Conservation (phyloP, 176 grass and related monocot genomes). For the Melocanna baccifera region DNA sequence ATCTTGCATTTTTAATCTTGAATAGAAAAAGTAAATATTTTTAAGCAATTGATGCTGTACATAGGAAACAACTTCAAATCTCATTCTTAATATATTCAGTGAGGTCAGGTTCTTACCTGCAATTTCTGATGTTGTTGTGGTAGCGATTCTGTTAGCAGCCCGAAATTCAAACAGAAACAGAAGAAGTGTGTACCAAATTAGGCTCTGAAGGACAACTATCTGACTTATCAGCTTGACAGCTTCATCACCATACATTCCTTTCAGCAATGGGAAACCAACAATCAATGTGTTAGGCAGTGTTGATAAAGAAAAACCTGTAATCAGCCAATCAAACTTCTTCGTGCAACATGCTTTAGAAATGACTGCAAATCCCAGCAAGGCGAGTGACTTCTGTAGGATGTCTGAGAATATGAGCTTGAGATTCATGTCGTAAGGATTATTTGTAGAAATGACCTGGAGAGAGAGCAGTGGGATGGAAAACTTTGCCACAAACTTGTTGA, state of each 20-base stretch:
- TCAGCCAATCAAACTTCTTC: constrained; percentile 70
- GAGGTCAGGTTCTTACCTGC: constrained; percentile 55
- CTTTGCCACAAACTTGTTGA: constrained; percentile 88
- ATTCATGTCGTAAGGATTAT: constrained; percentile 84
- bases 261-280: constrained; percentile 86
- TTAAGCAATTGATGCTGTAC: background rate
- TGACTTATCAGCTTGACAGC: constrained; percentile 72
- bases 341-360: constrained; percentile 43
- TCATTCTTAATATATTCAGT: constrained; percentile 15
- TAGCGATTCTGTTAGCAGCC: constrained; percentile 39
- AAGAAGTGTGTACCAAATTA: constrained; percentile 82
- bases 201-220: constrained; percentile 91
- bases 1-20: background rate
- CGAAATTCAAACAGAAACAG: constrained; percentile 72
- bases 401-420: constrained; percentile 76
- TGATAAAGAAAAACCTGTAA: constrained; percentile 83
- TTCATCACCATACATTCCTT: constrained; percentile 88
- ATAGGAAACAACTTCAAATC: constrained; percentile 22
- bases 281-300: constrained; percentile 91
- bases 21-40: background rate
- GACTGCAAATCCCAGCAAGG: constrained; percentile 51
- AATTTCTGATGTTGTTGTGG: constrained; percentile 47
- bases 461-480: constrained; percentile 92
- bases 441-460: constrained; percentile 87
- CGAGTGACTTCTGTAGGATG: constrained; percentile 60